These are phyloP conservation scores for Piper betle DNA, from an alignment of 164 flowering plant genomes.

Conservation along the genomic window DNA sequence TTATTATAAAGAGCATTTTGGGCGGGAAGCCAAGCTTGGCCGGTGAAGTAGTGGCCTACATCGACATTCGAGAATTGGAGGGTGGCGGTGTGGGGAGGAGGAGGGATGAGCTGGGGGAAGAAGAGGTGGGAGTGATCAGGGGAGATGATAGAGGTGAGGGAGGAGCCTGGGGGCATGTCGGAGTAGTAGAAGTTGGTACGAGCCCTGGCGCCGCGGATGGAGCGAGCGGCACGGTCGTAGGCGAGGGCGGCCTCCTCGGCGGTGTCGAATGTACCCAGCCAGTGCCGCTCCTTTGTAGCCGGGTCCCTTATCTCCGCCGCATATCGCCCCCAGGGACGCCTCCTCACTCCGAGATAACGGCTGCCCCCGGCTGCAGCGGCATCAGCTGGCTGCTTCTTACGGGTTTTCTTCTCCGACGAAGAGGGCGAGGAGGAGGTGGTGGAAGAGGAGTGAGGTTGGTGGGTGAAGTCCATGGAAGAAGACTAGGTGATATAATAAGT, in stretches of 20 bases:
- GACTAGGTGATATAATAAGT: neutral
- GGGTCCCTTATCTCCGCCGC: slow-evolving; percentile 50
- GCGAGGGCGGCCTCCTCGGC: slow-evolving; percentile 49
- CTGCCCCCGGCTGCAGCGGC: slow-evolving; percentile 6
- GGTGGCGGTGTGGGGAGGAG: neutral
- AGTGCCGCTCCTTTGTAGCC: slow-evolving; percentile 34
- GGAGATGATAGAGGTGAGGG: slow-evolving; percentile 32
- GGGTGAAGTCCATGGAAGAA: slow-evolving; percentile 12
- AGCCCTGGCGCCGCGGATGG: slow-evolving; percentile 35
- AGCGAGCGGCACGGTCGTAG: slow-evolving; percentile 36
- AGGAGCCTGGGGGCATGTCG: slow-evolving; percentile 38
- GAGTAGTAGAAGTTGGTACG: slow-evolving; percentile 41
- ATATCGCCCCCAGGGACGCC: slow-evolving; percentile 45
- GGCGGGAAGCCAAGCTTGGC: slow-evolving; percentile 1
- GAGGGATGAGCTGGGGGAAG: neutral
- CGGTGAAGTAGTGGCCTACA: slow-evolving; percentile 2
- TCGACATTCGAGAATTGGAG: neutral
- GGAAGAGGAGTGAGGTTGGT: slow-evolving; percentile 14
- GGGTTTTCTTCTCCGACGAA: slow-evolving; percentile 9
- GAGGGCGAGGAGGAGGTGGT: slow-evolving; percentile 7
- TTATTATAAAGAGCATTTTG: neutral
- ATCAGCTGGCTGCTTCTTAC: slow-evolving; percentile 16
- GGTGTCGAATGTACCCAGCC: slow-evolving; percentile 48
- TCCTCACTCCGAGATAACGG: slow-evolving; percentile 23
- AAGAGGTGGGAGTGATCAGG: slow-evolving; percentile 24